Base-by-base conservation (phyloP, 805 yeast genomes). In the Ogataea angusta region DNA sequence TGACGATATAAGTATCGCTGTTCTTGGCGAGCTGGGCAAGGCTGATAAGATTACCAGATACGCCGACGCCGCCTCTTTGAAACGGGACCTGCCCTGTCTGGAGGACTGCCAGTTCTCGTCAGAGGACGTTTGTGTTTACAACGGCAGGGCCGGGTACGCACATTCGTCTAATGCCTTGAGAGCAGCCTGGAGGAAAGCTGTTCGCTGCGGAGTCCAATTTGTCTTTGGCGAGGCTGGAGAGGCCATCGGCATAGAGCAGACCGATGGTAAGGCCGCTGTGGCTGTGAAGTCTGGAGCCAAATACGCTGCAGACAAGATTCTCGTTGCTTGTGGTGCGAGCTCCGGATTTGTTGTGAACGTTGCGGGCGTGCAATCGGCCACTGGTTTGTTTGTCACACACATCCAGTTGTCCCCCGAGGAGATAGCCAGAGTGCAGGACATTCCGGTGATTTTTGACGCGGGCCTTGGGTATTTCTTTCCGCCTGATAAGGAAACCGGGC, bases 391-490 rank as follows among this genome's bases (percentile, higher is more conserved):
- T 45, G 67, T 67, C 1, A 59, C 68, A 5, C 74, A 69, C 45
- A 61, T 72, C 8, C 50, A 59, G 25, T 45, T 72, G 13, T 60
- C 64, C 3, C 53, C 50, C 2, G 51, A 52, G 22, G 75, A 72
- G 46, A 69, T 54, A 38, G 54, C 54, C 25, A 53, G 47, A 17
- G 64, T 52, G 33, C 63, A 64, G 42, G 51, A 60, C 30, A 62
- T 69, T 13, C 76, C 78, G 9, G 60, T 73, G 14, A 59, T 73
- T 6, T 72, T 72, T 49, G 68, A 69, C 44, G 61, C 73, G 2
- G 72, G 67, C 28, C 47, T 59, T 48, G 77, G 78, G 1, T 73
- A 71, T 45, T 69, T 69, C 46, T 73, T 73, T 57, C 75, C 76
- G 5, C 78, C 78, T 12, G 76, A 72, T 47, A 52, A 56, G 9